Evolutionary conservation across 768 basidiomycete genomes (phyloP), one percentile per base, ranked within the genome.

Genomic region (Lactarius sp.): DNA sequence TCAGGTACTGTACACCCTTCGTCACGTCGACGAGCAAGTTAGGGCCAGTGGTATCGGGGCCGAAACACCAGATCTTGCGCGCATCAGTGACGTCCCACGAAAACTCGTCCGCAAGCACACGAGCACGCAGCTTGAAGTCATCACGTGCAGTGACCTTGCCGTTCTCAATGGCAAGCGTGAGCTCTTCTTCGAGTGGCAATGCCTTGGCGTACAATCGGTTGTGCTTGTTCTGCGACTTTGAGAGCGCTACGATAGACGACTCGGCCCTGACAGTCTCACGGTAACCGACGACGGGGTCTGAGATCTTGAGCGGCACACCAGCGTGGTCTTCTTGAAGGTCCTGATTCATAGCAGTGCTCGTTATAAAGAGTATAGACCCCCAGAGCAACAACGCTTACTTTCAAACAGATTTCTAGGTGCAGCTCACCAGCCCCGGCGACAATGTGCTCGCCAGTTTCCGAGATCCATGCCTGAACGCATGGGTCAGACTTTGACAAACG

Each of bases 141-240:
- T 99, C 97, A 75, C 97, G 91, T 59, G 97, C 74, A 76, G 70
- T 89, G 75, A 99, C 75, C 72, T 83, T 85, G 70, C 97, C 97
- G 61, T 69, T 70, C 76, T 98, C 97, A 71, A 99, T 98, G 65
- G 93, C 97, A 70, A 85, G 83, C 67, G 94, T 87, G 64, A 98
- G 85, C 75, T 98, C 95, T 73, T 99, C 97, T 31, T 92, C 94
- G 61, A 99, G 74, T 42, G 97, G 97, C 79, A 87, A 68, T 42
- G 97, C 97, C 83, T 94, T 94, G 69, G 87, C 84, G 77, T 88
- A 99, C 62, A 99, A 83, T 80, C 97, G 92, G 77, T 99, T 99
- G 87, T 99, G 97, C 84, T 98, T 99, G 85, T 99, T 98, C 80
- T 98, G 97, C 22, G 97, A 98, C 78, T 99, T 99, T 63, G 97